Conservation (phyloP, 2,329 filamentous ascomycete genomes). For the Aspergillus proliferans region DNA sequence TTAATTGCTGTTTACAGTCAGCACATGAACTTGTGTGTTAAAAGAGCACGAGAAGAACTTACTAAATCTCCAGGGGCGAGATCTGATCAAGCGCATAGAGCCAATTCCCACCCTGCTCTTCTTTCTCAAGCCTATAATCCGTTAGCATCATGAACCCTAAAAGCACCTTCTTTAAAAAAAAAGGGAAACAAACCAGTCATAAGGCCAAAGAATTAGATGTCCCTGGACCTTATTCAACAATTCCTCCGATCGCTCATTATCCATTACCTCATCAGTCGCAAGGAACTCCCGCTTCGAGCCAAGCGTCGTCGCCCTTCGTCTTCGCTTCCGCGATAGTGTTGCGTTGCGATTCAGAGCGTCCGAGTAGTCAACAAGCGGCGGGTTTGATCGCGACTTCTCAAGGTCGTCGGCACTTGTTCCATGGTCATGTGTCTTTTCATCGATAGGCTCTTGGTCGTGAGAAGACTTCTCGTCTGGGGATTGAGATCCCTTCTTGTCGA, state of each 20-base stretch:
- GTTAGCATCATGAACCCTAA: conserved; percentile 7
- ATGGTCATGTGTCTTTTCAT: conserved; percentile 41
- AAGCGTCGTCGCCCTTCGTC: conserved; percentile 41
- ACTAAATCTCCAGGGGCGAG: conserved; percentile 91
- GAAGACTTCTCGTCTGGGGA: conserved; percentile 32
- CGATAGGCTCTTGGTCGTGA: conserved; percentile 28
- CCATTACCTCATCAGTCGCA: conserved; percentile 67
- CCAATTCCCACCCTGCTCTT: conserved; percentile 93
- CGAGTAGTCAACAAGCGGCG: conserved; percentile 32
- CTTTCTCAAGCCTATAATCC: conserved; percentile 61
- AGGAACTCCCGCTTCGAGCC: conserved; percentile 43
- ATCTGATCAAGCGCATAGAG: conserved; percentile 93
- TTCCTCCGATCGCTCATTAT: conserved; percentile 70
- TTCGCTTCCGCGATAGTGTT: conserved; percentile 31
- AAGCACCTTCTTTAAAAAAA: conserved; percentile 1
- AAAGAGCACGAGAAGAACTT: conserved; percentile 15
- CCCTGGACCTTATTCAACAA: conserved; percentile 78
- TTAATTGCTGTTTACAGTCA: conserved; percentile 24
- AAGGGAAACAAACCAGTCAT: conserved; percentile 63
- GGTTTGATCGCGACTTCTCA: conserved; percentile 25
- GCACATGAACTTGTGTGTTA: too few relatives aligned
- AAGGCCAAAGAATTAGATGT: conserved; percentile 83
- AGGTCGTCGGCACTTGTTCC: conserved; percentile 21
- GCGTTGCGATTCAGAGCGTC: conserved; percentile 36
- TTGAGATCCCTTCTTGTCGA: conserved; percentile 24